Evolutionary conservation across 2,329 filamentous ascomycete species (phyloP).

Genomic region (Colletotrichum sidae): DNA sequence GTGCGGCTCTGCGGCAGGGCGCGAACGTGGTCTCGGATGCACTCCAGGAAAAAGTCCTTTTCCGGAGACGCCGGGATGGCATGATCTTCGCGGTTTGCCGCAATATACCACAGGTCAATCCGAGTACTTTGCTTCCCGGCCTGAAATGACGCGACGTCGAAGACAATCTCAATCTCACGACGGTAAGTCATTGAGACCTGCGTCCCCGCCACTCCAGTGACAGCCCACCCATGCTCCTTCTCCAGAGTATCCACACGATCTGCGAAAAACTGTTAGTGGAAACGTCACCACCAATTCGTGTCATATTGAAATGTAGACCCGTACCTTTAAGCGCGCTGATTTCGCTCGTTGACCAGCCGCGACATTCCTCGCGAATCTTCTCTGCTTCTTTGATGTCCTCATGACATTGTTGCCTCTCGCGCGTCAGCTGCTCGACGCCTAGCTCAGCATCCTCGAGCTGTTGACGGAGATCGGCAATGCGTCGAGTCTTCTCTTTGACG

Average conservation of each 20-base stretch:
- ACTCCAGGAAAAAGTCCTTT: slow-evolving; percentile 80
- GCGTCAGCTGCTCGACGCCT: slow-evolving; percentile 70
- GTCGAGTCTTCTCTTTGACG: slow-evolving; percentile 75
- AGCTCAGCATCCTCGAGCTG: slow-evolving; percentile 76
- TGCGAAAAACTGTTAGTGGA: slow-evolving; percentile 56
- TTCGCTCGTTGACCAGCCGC: slow-evolving; percentile 88
- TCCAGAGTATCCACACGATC: slow-evolving; percentile 75
- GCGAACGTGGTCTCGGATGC: slow-evolving; percentile 76
- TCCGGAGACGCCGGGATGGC: slow-evolving; percentile 70
- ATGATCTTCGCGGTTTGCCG: slow-evolving; percentile 64
- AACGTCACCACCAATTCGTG: no score
- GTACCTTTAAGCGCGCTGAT: slow-evolving; percentile 82
- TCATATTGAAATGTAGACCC: slow-evolving; percentile 6
- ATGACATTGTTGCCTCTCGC: slow-evolving; percentile 76
- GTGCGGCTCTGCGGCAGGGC: slow-evolving; percentile 69
- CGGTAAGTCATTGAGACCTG: slow-evolving; percentile 80
- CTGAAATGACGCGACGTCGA: slow-evolving; percentile 74
- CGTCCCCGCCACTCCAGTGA: slow-evolving; percentile 71
- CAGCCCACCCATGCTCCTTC: slow-evolving; percentile 76
- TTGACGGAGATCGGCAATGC: slow-evolving; percentile 74
- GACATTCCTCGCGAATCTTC: slow-evolving; percentile 84
- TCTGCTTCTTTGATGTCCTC: slow-evolving; percentile 86
- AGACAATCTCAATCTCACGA: slow-evolving; percentile 78
- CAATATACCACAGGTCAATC: slow-evolving; percentile 79
- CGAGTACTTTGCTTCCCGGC: slow-evolving; percentile 58